phyloP scores from a whole-genome alignment of 2,329 filamentous ascomycete genomes.

The Ophiosphaerella herpotricha region DNA sequence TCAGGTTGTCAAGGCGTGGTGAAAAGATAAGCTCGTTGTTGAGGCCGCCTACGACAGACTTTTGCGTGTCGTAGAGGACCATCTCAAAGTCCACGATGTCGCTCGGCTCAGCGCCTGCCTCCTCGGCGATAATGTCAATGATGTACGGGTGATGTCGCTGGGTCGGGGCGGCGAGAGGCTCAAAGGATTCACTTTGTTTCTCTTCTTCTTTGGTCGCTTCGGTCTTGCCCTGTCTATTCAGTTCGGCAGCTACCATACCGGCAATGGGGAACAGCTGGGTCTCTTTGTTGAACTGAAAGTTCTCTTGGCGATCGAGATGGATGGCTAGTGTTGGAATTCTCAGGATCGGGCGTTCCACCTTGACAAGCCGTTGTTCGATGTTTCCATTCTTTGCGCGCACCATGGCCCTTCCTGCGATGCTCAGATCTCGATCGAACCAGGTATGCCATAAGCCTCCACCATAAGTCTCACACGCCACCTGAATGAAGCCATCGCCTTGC shows the following conservation, averaged over 20 bases:
- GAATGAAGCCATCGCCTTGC: slow-evolving; percentile 81
- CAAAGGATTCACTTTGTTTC: slow-evolving; percentile 57
- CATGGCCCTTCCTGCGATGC: slow-evolving; percentile 86
- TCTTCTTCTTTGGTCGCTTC: slow-evolving; percentile 54
- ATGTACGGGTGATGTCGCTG: slow-evolving; percentile 90
- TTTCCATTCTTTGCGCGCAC: slow-evolving; percentile 73
- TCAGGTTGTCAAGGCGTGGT: slow-evolving; percentile 91
- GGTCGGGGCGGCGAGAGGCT: slow-evolving; percentile 74
- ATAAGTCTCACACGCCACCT: slow-evolving; percentile 95
- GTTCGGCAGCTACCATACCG: slow-evolving; percentile 82
- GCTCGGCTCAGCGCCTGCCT: slow-evolving; percentile 70
- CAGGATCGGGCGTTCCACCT: slow-evolving; percentile 86
- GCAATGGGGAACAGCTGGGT: slow-evolving; percentile 92
- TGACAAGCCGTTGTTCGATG: slow-evolving; percentile 83
- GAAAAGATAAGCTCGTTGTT: slow-evolving; percentile 96
- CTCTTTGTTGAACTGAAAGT: slow-evolving; percentile 96
- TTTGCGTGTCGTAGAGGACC: slow-evolving; percentile 95
- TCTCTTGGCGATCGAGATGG: slow-evolving; percentile 84
- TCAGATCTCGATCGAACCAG: slow-evolving; percentile 95
- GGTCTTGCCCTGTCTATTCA: slow-evolving; percentile 72
- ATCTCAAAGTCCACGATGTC: slow-evolving; percentile 93
- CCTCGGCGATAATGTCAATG: slow-evolving; percentile 79
- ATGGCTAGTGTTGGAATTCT: slow-evolving; percentile 93
- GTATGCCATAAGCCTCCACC: slow-evolving; percentile 97
- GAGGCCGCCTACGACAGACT: slow-evolving; percentile 84